phyloP scores from a whole-genome alignment of 208 protist genomes.

The Wallacemonas sp. region DNA sequence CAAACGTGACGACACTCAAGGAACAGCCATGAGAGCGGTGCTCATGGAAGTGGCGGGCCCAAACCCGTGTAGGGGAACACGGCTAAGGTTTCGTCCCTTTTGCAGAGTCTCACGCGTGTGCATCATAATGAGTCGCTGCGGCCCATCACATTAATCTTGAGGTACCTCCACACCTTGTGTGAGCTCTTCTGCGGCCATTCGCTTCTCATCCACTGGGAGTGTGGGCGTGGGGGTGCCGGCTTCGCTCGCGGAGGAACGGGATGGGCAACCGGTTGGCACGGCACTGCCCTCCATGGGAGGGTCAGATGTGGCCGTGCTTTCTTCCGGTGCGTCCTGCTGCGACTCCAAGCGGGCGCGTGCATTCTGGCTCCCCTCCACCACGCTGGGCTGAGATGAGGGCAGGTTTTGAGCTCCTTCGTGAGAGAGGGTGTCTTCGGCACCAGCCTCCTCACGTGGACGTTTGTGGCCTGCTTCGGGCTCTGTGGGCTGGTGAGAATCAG shows the following conservation, averaged over 20 bases:
- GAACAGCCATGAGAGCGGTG: too few relatives aligned
- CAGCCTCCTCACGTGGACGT: background rate
- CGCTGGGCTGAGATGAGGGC: background rate
- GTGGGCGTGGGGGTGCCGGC: constrained; percentile 13
- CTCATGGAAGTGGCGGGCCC: too few relatives aligned
- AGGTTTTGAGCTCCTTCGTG: background rate
- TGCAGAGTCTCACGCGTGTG: background rate
- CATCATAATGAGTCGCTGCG: too few relatives aligned
- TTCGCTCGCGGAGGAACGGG: constrained; percentile 10
- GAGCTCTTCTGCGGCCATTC: background rate
- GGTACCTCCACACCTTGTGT: background rate
- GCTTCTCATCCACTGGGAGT: background rate
- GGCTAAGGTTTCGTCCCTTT: too few relatives aligned
- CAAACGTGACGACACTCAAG: too few relatives aligned
- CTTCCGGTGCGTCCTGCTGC: constrained; percentile 1
- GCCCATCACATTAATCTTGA: background rate
- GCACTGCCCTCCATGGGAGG: constrained; percentile 6
- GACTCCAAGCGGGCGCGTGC: constrained; percentile 1
- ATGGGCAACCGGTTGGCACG: background rate
- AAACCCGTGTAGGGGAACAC: too few relatives aligned
- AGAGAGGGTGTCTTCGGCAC: background rate
- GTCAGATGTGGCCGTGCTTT: background rate
- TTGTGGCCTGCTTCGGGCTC: background rate
- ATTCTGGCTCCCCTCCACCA: background rate
- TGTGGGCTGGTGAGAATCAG: too few relatives aligned